These are phyloP conservation scores for Trypanosoma cruzi DNA, from an alignment of 208 protist genomes.

Conservation along the genomic window DNA sequence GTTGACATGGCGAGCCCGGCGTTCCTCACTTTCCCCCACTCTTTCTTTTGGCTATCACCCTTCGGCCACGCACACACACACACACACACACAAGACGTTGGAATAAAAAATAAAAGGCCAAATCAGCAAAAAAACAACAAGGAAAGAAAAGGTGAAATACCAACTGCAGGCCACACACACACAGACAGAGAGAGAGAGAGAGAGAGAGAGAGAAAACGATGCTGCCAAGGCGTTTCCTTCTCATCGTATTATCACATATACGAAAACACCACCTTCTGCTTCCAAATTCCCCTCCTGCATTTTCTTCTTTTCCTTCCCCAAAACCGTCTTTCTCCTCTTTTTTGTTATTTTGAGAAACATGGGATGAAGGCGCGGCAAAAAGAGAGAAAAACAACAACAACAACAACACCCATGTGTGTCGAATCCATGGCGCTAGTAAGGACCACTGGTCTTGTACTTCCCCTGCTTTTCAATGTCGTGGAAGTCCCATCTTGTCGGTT, in stretches of 20 bases:
- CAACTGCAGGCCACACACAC: background rate
- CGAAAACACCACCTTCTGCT: no score
- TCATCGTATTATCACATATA: no score
- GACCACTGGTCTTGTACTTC: conserved; percentile 87
- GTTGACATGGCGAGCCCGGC: background rate
- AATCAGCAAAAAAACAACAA: background rate
- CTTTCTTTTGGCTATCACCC: background rate
- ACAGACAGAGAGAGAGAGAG: background rate
- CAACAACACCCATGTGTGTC: background rate
- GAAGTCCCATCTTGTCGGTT: conserved; percentile 91
- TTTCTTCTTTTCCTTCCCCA: no score
- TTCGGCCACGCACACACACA: no score
- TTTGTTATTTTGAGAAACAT: no score
- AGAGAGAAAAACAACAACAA: conserved; percentile 5
- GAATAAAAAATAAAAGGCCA: background rate
- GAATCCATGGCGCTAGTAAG: conserved; percentile 46
- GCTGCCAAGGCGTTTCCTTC: no score
- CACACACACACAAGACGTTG: no score
- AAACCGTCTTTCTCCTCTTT: no score
- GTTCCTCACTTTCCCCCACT: background rate
- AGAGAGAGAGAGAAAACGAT: no score
- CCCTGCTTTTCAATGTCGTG: conserved; percentile 89
- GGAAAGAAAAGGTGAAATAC: background rate
- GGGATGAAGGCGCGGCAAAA: background rate
- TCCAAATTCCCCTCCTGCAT: no score